Evolutionary conservation across 2,329 filamentous ascomycete genomes (phyloP).

Genomic region (Cladosporium halotolerans): DNA sequence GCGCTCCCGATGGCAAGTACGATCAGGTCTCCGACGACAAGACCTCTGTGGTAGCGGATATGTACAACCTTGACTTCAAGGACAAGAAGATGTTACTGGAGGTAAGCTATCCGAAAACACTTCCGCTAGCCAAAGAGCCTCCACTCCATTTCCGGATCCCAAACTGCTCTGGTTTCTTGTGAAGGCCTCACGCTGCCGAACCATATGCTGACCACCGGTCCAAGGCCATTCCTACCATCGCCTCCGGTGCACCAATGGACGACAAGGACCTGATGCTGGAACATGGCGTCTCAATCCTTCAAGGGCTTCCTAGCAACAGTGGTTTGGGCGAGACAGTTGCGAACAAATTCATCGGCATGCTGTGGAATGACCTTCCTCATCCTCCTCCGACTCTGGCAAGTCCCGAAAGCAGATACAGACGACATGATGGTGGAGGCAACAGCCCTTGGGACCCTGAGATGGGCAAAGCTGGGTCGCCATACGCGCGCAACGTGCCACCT

Average conservation of each 20-base stretch:
- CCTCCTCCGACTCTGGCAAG: conserved; percentile 43
- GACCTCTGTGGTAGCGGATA: conserved; percentile 37
- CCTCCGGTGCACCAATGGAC: conserved; percentile 41
- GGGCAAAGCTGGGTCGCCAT: conserved; percentile 47
- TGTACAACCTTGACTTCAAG: conserved; percentile 35
- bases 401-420: conserved; percentile 39
- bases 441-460: conserved; percentile 47
- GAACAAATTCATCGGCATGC: conserved; percentile 47
- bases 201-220: too few species aligned
- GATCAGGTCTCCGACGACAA: conserved; percentile 35
- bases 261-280: conserved; percentile 46
- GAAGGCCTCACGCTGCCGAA: too few species aligned
- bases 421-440: conserved; percentile 41
- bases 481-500: conserved; percentile 41
- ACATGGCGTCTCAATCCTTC: conserved; percentile 48
- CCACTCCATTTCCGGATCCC: too few species aligned
- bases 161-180: too few species aligned
- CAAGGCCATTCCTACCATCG: conserved; percentile 14
- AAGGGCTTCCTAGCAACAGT: conserved; percentile 45
- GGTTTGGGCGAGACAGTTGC: conserved; percentile 44
- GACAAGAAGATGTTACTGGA: conserved; percentile 35
- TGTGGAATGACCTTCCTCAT: conserved; percentile 49
- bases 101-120: conserved; percentile 32
- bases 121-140: conserved; percentile 15
- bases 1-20: conserved; percentile 43